Percentiles rank a stretch among this genome's conserved stretches.
Evolutionary conservation across 2,329 filamentous ascomycete genomes (phyloP).

Genomic region (Volutella citrinella): DNA sequence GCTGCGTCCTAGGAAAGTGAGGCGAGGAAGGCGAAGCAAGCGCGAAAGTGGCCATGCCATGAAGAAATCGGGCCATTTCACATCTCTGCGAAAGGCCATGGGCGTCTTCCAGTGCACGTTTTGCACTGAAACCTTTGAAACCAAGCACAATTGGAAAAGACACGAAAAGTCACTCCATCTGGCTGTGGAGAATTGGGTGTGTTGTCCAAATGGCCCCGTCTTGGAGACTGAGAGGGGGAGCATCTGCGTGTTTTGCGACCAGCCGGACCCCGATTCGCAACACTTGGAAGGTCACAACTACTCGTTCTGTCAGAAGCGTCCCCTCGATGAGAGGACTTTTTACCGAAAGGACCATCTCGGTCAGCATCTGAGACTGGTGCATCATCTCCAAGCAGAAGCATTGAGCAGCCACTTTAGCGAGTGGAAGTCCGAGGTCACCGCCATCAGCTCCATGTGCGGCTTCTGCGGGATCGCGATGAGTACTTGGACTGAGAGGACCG

Average conservation of each 20-base stretch:
- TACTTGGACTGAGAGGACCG: constrained; percentile 58
- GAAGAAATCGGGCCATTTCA: no score
- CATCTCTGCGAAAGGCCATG: no score
- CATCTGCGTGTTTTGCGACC: constrained; percentile 58
- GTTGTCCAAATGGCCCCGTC: constrained; percentile 55
- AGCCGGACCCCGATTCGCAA: constrained; percentile 50
- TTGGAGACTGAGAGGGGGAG: constrained; percentile 59
- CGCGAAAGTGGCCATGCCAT: constrained; percentile 36
- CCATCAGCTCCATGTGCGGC: constrained; percentile 62
- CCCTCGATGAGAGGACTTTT: constrained; percentile 59
- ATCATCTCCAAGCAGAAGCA: constrained; percentile 56
- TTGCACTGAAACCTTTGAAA: constrained; percentile 65
- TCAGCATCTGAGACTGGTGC: constrained; percentile 62
- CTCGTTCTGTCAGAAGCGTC: constrained; percentile 64
- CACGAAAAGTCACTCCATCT: constrained; percentile 67
- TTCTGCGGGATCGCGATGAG: constrained; percentile 63
- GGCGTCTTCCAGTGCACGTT: constrained; percentile 67
- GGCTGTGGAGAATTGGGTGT: constrained; percentile 66
- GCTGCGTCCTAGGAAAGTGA: constrained; percentile 38
- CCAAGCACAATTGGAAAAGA: constrained; percentile 67
- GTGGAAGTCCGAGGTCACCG: constrained; percentile 60
- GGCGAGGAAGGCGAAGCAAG: constrained; percentile 32
- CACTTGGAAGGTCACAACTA: constrained; percentile 60
- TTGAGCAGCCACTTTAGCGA: constrained; percentile 65
- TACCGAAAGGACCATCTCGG: constrained; percentile 65